Evolutionary conservation across 345 rosid genomes (phyloP), one percentile per base, ranked within the genome.

Genomic region (Lumnitzera littorea): DNA sequence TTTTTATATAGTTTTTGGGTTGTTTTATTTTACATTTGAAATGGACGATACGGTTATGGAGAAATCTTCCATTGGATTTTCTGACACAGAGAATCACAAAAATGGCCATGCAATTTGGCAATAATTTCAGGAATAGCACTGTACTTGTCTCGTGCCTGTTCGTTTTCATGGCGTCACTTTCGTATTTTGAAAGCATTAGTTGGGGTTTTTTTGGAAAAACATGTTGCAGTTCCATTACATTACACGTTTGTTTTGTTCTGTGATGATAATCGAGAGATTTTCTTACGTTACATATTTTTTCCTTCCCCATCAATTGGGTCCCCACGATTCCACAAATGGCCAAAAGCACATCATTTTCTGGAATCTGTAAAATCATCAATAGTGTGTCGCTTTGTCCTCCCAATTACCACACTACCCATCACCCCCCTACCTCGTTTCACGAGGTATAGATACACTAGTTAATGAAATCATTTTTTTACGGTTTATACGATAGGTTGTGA

Each of bases 31-130:
- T 43, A 49, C 51, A 56, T 56, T 68, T 74, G 86, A 80, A 79
- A 84, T 84, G 71, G 98, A 83, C 91, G 63, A 74, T 73, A 82
- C 90, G 69, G 70, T 72, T 58, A 57, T 54, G 56, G 58, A 62
- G 74, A 73, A 71, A 85, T 84, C 84, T 72, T 76, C 81, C 79
- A 64, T 84, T 86, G 86, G 96, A 91, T 89, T 86, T 75, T 75
- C 91, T 92, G 94, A 81, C 94, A 80, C 27, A 24, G 0, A 12
- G 64, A 27, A 46, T 67, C 63, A 61, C 55, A 46, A 31, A 74
- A 56, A 57, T 41, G 67, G 62, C 78, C 75, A 31, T 56, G 46
- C 49, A 60, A 14, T 63, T 5, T 2, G 20, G 15, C 16, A 11
- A 25, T 63, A 75, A 87, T 85, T 76, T 72, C 81, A 62, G 65